Conservation (phyloP, 176 grass and related monocot genomes). For the Typha latifolia region DNA sequence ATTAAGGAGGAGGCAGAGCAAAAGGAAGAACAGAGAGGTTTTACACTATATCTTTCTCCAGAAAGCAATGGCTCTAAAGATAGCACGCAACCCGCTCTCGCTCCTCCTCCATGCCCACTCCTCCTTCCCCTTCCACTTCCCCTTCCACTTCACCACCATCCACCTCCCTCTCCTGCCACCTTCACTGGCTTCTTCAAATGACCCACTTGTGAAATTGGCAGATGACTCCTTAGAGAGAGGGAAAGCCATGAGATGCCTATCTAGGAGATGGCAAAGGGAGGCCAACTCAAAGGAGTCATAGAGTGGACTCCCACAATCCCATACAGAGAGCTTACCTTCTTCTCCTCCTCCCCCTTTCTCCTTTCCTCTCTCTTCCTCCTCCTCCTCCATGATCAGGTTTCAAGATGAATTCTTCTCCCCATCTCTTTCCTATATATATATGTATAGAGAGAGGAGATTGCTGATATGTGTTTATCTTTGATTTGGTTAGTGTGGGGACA, state of each 20-base stretch:
- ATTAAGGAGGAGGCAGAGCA: too few relatives aligned
- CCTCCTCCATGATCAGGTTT: background rate
- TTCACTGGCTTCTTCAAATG: background rate
- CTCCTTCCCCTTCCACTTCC: background rate
- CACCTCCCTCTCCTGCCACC: background rate
- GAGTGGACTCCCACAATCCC: slow-evolving; percentile 66
- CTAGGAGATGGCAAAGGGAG: slow-evolving; percentile 41
- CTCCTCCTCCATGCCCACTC: slow-evolving; percentile 8
- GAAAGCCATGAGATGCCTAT: slow-evolving; percentile 27
- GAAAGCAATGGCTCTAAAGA: background rate
- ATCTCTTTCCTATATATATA: too few relatives aligned
- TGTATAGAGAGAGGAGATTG: too few relatives aligned
- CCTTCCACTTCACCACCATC: slow-evolving; percentile 32
- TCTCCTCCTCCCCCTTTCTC: background rate
- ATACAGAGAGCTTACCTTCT: slow-evolving; percentile 3
- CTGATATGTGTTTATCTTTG: background rate
- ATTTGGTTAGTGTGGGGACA: background rate
- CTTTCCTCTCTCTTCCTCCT: background rate
- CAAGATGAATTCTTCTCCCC: background rate
- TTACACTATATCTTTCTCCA: background rate
- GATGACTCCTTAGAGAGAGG: background rate
- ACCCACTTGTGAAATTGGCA: background rate
- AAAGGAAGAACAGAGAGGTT: background rate
- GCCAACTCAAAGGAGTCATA: slow-evolving; percentile 72
- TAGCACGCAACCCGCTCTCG: background rate